Evolutionary conservation across 768 basidiomycete genomes (phyloP).

Genomic region (Phanerochaete sordida): DNA sequence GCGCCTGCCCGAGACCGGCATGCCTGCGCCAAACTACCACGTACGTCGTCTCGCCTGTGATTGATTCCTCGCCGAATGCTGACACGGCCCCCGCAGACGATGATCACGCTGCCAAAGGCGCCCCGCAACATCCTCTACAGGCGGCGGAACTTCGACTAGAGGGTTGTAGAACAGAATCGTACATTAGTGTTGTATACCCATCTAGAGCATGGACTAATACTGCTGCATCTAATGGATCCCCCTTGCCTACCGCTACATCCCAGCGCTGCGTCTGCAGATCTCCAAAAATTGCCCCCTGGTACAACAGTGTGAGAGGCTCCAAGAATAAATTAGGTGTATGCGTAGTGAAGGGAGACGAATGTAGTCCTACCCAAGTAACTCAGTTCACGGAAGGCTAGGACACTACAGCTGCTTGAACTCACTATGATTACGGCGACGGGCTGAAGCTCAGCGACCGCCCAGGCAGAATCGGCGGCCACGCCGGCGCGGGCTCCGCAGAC

Average conservation of each 20-base stretch:
- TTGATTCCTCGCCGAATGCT: background rate
- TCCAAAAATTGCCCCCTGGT: background rate
- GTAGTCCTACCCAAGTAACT: background rate
- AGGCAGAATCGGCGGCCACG: slow-evolving; percentile 12
- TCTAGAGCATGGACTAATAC: slow-evolving; percentile 7
- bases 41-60: slow-evolving; percentile 42
- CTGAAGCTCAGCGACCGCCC: background rate
- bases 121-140: slow-evolving; percentile 66
- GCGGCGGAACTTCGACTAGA: slow-evolving; percentile 44
- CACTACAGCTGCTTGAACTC: no score
- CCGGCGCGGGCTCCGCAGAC: background rate
- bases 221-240: slow-evolving; percentile 2
- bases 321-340: background rate
- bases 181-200: slow-evolving; percentile 8
- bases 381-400: no score
- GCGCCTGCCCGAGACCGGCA: slow-evolving; percentile 49
- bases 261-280: background rate
- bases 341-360: background rate
- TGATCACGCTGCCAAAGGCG: slow-evolving; percentile 87
- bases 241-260: background rate
- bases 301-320: no score
- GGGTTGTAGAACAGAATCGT: background rate
- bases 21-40: slow-evolving; percentile 89
- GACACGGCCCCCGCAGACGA: slow-evolving; percentile 52
- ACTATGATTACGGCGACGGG: background rate